phyloP scores from a whole-genome alignment of 1,284 basidiomycete species.

The Rhizoctonia solani region DNA sequence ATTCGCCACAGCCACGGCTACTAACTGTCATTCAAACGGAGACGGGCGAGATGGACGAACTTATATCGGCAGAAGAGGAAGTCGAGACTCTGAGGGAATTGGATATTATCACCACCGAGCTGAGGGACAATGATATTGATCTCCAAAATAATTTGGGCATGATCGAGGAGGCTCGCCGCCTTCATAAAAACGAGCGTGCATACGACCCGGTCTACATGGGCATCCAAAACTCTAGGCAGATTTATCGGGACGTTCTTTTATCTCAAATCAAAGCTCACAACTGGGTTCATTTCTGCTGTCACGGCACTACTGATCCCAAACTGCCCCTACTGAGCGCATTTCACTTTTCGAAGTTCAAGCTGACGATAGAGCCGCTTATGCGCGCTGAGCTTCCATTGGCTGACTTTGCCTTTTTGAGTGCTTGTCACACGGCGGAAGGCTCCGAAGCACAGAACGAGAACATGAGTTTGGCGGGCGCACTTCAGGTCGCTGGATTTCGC shows the following conservation, averaged over 20 bases:
- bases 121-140: too few relatives aligned
- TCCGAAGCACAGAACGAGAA: constrained; percentile 17
- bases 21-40: constrained; percentile 5
- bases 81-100: too few relatives aligned
- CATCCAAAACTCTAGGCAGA: too few relatives aligned
- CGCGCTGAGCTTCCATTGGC: constrained; percentile 11
- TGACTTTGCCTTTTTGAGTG: constrained; percentile 28
- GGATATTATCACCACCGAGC: too few relatives aligned
- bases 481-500: constrained; percentile 26
- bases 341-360: background rate
- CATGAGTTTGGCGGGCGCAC: constrained; percentile 24
- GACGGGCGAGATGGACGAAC: too few relatives aligned
- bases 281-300: constrained; percentile 17
- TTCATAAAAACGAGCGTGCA: too few relatives aligned
- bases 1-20: background rate
- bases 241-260: background rate
- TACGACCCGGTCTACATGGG: too few relatives aligned
- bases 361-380: constrained; percentile 20
- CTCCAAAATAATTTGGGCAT: too few relatives aligned
- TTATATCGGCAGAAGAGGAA: too few relatives aligned
- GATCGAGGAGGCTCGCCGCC: too few relatives aligned
- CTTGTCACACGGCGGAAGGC: constrained; percentile 28
- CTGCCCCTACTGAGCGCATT: constrained; percentile 16
- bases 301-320: constrained; percentile 13
- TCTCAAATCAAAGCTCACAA: background rate